Evolutionary conservation across 805 yeast genomes (phyloP).

Genomic region (Teunomyces lycoperdinae): DNA sequence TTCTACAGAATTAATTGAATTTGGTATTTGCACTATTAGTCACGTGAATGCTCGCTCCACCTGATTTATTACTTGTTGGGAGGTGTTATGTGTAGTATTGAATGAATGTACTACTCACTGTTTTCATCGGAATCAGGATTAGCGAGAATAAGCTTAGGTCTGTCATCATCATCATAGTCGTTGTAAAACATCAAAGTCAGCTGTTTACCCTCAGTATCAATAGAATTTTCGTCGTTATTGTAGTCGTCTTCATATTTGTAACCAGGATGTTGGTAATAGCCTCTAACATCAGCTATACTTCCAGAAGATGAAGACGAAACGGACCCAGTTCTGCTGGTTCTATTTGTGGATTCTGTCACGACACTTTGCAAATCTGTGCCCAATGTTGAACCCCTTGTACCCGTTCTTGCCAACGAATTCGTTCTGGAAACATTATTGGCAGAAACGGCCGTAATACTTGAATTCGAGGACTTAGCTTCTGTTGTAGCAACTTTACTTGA

Average conservation of each 20-base stretch:
- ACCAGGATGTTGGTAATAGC: constrained; percentile 43
- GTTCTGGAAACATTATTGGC: constrained; percentile 18
- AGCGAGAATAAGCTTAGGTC: constrained; percentile 51
- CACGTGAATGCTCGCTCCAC: neutral
- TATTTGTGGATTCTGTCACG: constrained; percentile 13
- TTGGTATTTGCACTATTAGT: constrained; percentile 2
- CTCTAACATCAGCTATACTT: constrained; percentile 27
- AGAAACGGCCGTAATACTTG: constrained; percentile 13
- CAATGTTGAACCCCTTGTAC: constrained; percentile 25
- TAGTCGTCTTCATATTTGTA: constrained; percentile 28
- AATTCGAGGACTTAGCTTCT: constrained; percentile 10
- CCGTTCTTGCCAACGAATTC: constrained; percentile 29
- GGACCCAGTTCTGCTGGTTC: constrained; percentile 17
- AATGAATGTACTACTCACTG: neutral
- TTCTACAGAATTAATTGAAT: neutral
- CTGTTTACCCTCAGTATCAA: constrained; percentile 11
- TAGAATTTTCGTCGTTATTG: constrained; percentile 9
- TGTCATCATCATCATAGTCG: constrained; percentile 23
- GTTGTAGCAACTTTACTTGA: constrained; percentile 2
- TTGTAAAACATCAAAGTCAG: constrained; percentile 1
- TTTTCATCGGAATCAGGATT: constrained; percentile 51
- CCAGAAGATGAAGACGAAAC: constrained; percentile 27
- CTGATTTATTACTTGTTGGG: neutral
- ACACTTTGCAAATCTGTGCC: constrained; percentile 18
- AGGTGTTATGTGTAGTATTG: too few species aligned